phyloP scores from a whole-genome alignment of 1,284 basidiomycete genomes.

The Pseudozyma pruni region DNA sequence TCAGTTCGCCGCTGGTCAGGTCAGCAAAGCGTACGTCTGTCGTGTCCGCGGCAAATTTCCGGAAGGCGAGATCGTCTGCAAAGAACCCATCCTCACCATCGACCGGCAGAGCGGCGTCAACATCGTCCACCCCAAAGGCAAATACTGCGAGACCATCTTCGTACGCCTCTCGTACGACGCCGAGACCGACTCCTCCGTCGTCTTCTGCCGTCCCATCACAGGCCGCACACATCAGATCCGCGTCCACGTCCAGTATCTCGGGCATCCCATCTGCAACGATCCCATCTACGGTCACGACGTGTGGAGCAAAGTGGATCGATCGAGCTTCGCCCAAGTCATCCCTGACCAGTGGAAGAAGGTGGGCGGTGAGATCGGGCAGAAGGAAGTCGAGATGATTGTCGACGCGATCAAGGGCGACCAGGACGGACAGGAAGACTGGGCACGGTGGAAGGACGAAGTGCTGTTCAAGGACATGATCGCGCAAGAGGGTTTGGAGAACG shows the following conservation, averaged over 20 bases:
- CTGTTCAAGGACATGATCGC: slow-evolving; percentile 59
- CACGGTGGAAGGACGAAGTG: slow-evolving; percentile 65
- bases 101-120: slow-evolving; percentile 96
- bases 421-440: slow-evolving; percentile 66
- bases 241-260: slow-evolving; percentile 94
- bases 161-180: slow-evolving; percentile 84
- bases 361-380: slow-evolving; percentile 58
- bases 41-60: slow-evolving; percentile 46
- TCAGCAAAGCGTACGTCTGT: slow-evolving; percentile 70
- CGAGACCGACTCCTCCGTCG: slow-evolving; percentile 83
- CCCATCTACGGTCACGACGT: slow-evolving; percentile 68
- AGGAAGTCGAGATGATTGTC: slow-evolving; percentile 60
- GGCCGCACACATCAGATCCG: slow-evolving; percentile 88
- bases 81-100: slow-evolving; percentile 87
- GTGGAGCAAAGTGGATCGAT: slow-evolving; percentile 58
- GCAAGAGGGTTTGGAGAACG: slow-evolving; percentile 55
- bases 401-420: slow-evolving; percentile 63
- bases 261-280: slow-evolving; percentile 82
- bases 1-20: slow-evolving; percentile 74
- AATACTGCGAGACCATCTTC: slow-evolving; percentile 86
- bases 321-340: slow-evolving; percentile 49
- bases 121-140: slow-evolving; percentile 73
- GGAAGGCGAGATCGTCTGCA: slow-evolving; percentile 82
- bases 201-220: slow-evolving; percentile 76
- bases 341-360: slow-evolving; percentile 61